A percentile compares a stretch with the other conserved stretches of the same genome.
Evolutionary conservation across 31 red algal genomes (phyloP).

Genomic region (Asparagopsis taxiformis): DNA sequence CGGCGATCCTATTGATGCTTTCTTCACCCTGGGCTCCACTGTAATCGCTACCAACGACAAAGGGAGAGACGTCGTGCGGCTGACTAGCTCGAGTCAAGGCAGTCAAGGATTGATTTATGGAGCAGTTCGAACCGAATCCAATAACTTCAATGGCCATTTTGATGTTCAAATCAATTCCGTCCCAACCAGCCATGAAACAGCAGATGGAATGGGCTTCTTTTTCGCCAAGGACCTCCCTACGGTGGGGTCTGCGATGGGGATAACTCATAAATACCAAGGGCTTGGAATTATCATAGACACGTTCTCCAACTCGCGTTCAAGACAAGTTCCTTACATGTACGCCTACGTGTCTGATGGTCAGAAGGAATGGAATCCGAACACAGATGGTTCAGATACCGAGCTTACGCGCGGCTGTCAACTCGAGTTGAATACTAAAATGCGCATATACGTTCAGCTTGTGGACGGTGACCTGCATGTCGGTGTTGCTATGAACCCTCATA

Average conservation of each 20-base stretch:
- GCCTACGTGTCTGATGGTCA: slow-evolving; percentile 78
- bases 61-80: slow-evolving; percentile 69
- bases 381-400: slow-evolving; percentile 73
- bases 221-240: slow-evolving; percentile 50
- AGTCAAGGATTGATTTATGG: slow-evolving; percentile 69
- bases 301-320: slow-evolving; percentile 64
- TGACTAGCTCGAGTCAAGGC: slow-evolving; percentile 58
- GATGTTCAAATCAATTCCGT: slow-evolving; percentile 64
- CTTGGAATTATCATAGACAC: slow-evolving; percentile 84
- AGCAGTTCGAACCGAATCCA: slow-evolving; percentile 38
- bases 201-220: slow-evolving; percentile 88
- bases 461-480: slow-evolving; percentile 64
- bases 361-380: slow-evolving; percentile 73
- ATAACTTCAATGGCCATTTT: slow-evolving; percentile 82
- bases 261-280: slow-evolving; percentile 57
- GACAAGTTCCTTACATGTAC: slow-evolving; percentile 72
- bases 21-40: slow-evolving; percentile 56
- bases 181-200: slow-evolving; percentile 47
- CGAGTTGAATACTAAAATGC: slow-evolving; percentile 66
- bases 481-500: slow-evolving; percentile 58
- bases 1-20: slow-evolving; percentile 62
- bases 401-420: slow-evolving; percentile 68
- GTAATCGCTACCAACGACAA: slow-evolving; percentile 31
- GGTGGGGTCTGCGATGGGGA: slow-evolving; percentile 71
- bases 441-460: slow-evolving; percentile 65